Conservation (phyloP, 345 rosid genomes). For the Syzygium jambos region DNA sequence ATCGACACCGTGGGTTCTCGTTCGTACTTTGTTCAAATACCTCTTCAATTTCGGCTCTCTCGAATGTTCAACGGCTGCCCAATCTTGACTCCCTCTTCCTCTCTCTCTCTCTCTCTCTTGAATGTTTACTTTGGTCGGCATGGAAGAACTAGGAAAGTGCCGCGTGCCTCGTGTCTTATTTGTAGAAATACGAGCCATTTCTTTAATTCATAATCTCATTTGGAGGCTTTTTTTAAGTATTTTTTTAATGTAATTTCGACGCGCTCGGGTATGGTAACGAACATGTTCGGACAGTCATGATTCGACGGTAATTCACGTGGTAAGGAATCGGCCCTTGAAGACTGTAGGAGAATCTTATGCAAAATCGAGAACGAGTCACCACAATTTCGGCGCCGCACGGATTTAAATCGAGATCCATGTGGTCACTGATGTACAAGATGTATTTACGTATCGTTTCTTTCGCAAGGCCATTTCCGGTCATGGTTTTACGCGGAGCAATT, state of each 20-base stretch:
- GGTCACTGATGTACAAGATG: neutral
- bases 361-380: neutral
- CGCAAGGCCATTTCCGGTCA: neutral
- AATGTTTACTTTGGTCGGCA: neutral
- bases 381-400: neutral
- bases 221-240: neutral
- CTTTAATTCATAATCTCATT: neutral
- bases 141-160: neutral
- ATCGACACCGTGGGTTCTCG: neutral
- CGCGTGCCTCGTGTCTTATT: neutral
- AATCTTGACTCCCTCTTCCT: neutral
- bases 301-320: neutral
- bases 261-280: fast-evolving
- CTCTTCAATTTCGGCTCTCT: neutral
- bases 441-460: neutral
- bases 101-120: too few species aligned
- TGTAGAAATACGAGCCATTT: neutral
- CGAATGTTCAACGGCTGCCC: neutral
- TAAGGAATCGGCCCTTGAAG: neutral
- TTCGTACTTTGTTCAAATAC: neutral
- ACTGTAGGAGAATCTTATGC: neutral
- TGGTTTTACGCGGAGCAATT: neutral
- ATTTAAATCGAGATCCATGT: neutral
- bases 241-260: neutral
- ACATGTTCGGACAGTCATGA: neutral